Percentiles rank a stretch among this genome's conserved stretches.
Conservation (phyloP, 2,329 filamentous ascomycete genomes). For the Erysiphe pulchra region DNA sequence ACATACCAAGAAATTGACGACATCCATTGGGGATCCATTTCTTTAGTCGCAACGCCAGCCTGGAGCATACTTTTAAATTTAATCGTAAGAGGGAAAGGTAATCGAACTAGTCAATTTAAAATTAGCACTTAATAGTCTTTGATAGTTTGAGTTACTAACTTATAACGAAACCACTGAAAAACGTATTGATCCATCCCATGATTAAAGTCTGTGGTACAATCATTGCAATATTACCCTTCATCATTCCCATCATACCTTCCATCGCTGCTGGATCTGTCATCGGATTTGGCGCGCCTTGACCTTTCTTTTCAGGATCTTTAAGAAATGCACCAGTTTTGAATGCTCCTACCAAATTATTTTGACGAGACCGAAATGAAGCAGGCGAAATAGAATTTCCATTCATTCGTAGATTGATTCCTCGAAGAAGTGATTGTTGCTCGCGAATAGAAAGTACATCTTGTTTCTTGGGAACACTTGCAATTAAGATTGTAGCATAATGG, state of each 20-base stretch:
- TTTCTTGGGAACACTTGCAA: conserved; percentile 65
- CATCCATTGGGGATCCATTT: conserved; percentile 96
- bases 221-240: conserved; percentile 99
- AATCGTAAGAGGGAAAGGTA: conserved; percentile 90
- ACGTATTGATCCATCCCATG: conserved; percentile 99
- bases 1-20: conserved; percentile 99
- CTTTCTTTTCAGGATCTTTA: conserved; percentile 66
- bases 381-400: conserved; percentile 62
- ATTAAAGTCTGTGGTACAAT: conserved; percentile 97
- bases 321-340: conserved; percentile 73
- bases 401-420: conserved; percentile 58
- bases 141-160: conserved; percentile 27
- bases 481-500: conserved; percentile 85
- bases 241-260: conserved; percentile 99
- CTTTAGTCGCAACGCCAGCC: conserved; percentile 80
- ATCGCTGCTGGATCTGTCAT: conserved; percentile 89
- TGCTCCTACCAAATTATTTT: conserved; percentile 55
- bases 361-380: conserved; percentile 53
- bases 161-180: conserved; percentile 95
- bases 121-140: conserved; percentile 2
- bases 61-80: conserved; percentile 99
- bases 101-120: conserved; percentile 38
- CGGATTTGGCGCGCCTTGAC: conserved; percentile 74
- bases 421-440: conserved; percentile 65
- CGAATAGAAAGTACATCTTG: conserved; percentile 49